Evolutionary conservation across 305 asterid species (phyloP).

Genomic region (Solanum aculeatissimum): DNA sequence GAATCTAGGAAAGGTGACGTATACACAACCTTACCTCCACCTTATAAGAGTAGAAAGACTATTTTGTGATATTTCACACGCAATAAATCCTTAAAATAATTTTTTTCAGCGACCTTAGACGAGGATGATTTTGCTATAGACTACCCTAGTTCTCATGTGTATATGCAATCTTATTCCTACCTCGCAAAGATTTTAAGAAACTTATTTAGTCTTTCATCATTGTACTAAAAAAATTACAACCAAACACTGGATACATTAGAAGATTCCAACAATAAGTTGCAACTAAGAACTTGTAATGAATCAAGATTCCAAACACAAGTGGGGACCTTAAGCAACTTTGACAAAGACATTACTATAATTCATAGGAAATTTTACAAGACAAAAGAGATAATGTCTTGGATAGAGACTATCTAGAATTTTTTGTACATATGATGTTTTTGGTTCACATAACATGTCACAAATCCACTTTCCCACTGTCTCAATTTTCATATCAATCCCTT

Average conservation of each 20-base stretch:
- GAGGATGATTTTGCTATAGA: background rate
- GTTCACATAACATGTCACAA: background rate
- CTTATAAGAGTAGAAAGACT: no score
- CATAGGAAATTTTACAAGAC: background rate
- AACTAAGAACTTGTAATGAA: background rate
- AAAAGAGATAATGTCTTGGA: background rate
- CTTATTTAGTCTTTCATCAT: background rate
- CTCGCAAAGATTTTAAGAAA: background rate
- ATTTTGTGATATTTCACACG: background rate
- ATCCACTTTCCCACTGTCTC: background rate
- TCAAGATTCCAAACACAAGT: background rate
- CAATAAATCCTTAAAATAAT: no score
- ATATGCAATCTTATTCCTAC: background rate
- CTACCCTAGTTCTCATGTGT: background rate
- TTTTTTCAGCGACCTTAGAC: background rate
- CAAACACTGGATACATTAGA: background rate
- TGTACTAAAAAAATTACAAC: background rate
- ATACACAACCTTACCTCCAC: no score
- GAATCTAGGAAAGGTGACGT: no score
- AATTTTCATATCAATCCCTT: background rate
- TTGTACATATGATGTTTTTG: background rate
- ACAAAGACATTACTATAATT: background rate
- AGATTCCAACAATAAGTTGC: background rate
- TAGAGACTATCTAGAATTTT: background rate
- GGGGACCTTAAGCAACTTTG: background rate